Conservation (phyloP, 2,329 filamentous ascomycete species). For the Sporothrix pseudoabietina region DNA sequence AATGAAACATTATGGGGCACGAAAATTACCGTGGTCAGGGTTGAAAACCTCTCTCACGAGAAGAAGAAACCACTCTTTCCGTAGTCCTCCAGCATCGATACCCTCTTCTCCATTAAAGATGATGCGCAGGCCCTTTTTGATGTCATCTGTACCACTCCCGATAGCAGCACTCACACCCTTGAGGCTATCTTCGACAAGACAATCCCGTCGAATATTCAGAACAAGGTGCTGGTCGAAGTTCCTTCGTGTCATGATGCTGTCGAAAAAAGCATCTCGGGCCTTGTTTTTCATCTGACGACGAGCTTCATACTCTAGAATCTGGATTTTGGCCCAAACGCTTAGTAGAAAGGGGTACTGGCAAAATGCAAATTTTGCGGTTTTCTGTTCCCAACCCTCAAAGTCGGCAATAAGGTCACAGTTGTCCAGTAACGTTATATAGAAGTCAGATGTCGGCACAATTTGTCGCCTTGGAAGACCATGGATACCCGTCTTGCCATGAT, state of each 20-base stretch:
- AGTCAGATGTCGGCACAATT: slow-evolving; percentile 76
- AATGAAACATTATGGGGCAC: too few species aligned
- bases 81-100: slow-evolving; percentile 82
- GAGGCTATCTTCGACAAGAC: slow-evolving; percentile 84
- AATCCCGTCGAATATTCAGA: slow-evolving; percentile 77
- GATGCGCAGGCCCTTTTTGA: slow-evolving; percentile 87
- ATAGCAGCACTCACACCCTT: slow-evolving; percentile 83
- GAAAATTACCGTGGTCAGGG: slow-evolving; percentile 75
- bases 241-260: slow-evolving; percentile 77
- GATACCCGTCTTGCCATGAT: slow-evolving; percentile 45
- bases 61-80: slow-evolving; percentile 93
- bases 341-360: slow-evolving; percentile 92
- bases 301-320: slow-evolving; percentile 85
- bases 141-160: slow-evolving; percentile 76
- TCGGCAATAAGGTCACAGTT: slow-evolving; percentile 83
- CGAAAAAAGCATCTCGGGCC: slow-evolving; percentile 86
- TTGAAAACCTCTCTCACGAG: slow-evolving; percentile 89
- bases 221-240: slow-evolving; percentile 76
- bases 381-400: slow-evolving; percentile 84
- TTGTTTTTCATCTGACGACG: slow-evolving; percentile 86
- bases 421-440: slow-evolving; percentile 85
- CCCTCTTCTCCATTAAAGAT: slow-evolving; percentile 88
- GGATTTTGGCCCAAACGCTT: slow-evolving; percentile 90
- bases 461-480: slow-evolving; percentile 58
- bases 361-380: slow-evolving; percentile 75